These are phyloP conservation scores for Mycena indigotica DNA, from an alignment of 768 basidiomycete species.

Conservation along the genomic window DNA sequence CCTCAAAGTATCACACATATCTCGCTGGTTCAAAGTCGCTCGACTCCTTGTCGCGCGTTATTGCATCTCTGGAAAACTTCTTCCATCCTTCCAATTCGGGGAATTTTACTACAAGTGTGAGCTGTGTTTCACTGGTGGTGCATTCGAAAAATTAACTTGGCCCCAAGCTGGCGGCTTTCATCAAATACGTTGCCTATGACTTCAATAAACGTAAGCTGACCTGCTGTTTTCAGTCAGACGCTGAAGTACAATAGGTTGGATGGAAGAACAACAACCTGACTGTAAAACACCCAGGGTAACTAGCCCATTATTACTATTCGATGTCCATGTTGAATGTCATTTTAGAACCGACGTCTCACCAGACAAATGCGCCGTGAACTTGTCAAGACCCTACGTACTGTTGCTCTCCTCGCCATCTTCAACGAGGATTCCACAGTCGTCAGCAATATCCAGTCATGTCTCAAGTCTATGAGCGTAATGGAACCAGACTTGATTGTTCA, in stretches of 20 bases:
- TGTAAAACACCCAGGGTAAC: slow-evolving; percentile 81
- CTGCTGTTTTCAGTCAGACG: too few species aligned
- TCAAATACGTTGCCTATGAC: slow-evolving; percentile 81
- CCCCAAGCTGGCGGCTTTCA: slow-evolving; percentile 76
- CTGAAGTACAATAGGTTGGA: slow-evolving; percentile 70
- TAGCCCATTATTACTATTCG: too few species aligned
- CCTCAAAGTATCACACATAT: slow-evolving; percentile 52
- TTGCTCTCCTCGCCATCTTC: slow-evolving; percentile 88
- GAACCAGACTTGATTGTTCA: slow-evolving; percentile 86
- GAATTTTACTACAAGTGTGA: slow-evolving; percentile 75
- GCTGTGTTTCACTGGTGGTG: slow-evolving; percentile 22
- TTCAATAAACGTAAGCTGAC: slow-evolving; percentile 59
- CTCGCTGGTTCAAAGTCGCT: slow-evolving; percentile 84
- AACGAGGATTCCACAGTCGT: slow-evolving; percentile 78
- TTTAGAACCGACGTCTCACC: slow-evolving; percentile 74
- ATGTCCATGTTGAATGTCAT: too few species aligned
- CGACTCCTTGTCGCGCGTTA: slow-evolving; percentile 81
- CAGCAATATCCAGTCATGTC: slow-evolving; percentile 72
- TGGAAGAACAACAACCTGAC: slow-evolving; percentile 72
- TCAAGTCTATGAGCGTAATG: slow-evolving; percentile 82
- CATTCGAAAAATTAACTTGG: neutral
- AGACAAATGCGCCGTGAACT: slow-evolving; percentile 79
- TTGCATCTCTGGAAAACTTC: slow-evolving; percentile 86
- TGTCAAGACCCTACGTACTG: slow-evolving; percentile 78
- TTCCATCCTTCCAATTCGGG: slow-evolving; percentile 92